Base-by-base conservation (phyloP, 768 basidiomycete genomes). In the Russula griseocarnosa region DNA sequence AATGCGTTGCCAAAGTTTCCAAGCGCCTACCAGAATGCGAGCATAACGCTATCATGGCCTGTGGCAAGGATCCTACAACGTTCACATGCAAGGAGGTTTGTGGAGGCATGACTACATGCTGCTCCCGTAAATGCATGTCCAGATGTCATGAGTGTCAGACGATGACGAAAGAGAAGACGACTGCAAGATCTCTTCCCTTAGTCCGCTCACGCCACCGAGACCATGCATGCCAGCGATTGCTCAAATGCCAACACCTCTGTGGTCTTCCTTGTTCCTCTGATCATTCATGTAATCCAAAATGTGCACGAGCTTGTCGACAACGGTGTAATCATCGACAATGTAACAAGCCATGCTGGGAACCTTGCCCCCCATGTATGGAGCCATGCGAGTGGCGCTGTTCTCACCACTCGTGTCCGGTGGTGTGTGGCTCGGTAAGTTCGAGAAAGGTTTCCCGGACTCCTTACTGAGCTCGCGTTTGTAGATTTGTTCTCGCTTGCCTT, bases 401-500 rank as follows among this genome's bases (percentile, higher is more conserved):
- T 10, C 78, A 79, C 59, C 59, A 71, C 13, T 58, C 54, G 4
- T 78, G 78, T 65, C 67, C 71, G 1, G 71, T 78, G 1, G 69
- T 74, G 0, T 78, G 78, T 57, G 74, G 76, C 10, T 76, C 76
- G 56, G 76, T 77, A 44, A 65, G 76, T 63, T 3, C 16, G 1
- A 14, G 1, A 26, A n/a, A 52, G 8, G 28, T 20, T 11, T 30
- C n/a, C 3, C 60, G n/a, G 5, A 26, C 30, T 13, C 7, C 50
- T 3, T 16, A 9, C 3, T 34, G 24, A n/a, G 11, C 16, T 32
- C 49, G 63, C 34, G 6, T 2, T 11, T 22, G 14, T 50, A 77
- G 76, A 73, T 75, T 30, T 79, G 78, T 62, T 69, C 73, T 8
- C 70, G 76, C 2, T 69, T 78, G 1, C 78, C 78, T 2, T 78